Evolutionary conservation across 257 asterid species (phyloP).

Genomic region (Solanum habrochaites): DNA sequence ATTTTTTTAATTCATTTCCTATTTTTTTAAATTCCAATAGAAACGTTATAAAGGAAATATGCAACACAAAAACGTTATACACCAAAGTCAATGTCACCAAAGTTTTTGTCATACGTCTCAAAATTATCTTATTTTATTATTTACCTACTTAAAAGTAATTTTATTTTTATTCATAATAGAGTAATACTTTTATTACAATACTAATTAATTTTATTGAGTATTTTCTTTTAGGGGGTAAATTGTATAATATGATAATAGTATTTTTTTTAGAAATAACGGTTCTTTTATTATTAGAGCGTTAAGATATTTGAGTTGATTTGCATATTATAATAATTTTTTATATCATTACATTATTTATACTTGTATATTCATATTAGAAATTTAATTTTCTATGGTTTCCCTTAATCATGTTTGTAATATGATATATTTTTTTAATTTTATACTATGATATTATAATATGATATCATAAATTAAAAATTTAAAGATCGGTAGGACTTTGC

Average conservation of each 20-base stretch:
- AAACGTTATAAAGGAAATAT: not conserved
- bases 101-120: not conserved
- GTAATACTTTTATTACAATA: too few relatives aligned
- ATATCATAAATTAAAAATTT: too few relatives aligned
- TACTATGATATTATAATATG: too few relatives aligned
- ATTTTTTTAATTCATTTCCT: not conserved
- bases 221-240: not conserved
- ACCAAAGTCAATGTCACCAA: too few relatives aligned
- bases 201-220: not conserved
- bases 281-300: too few relatives aligned
- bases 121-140: not conserved
- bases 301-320: not conserved
- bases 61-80: not conserved
- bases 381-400: too few relatives aligned
- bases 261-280: not conserved
- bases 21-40: not conserved
- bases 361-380: not conserved
- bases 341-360: not conserved
- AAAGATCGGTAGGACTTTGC: not conserved
- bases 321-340: not conserved
- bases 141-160: not conserved
- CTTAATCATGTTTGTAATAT: not conserved
- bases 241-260: too few relatives aligned
- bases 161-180: too few relatives aligned
- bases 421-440: not conserved